Conservation (phyloP, 2,329 filamentous ascomycete species). For the Davidsoniella eucalypti region DNA sequence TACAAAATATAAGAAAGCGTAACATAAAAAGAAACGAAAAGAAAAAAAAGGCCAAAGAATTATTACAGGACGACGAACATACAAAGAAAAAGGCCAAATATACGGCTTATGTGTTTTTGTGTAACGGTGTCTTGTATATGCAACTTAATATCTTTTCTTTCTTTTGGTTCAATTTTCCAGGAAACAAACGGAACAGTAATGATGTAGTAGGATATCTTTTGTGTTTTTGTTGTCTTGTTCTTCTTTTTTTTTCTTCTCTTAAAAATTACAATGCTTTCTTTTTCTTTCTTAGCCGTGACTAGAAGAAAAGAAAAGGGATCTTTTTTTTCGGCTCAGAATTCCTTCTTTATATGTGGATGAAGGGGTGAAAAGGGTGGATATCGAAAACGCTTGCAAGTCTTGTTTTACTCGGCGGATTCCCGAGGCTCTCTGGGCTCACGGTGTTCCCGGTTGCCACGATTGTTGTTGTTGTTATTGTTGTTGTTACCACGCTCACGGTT, state of each 20-base stretch:
- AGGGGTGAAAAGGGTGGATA: too few relatives aligned
- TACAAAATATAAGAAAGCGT: not conserved
- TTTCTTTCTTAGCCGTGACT: conserved; percentile 6
- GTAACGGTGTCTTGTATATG: not conserved
- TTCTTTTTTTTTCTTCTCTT: not conserved
- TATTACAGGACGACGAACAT: not conserved
- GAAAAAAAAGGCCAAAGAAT: not conserved
- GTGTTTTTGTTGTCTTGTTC: not conserved
- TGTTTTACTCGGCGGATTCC: conserved; percentile 21
- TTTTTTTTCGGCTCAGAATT: not conserved
- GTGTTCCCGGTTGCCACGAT: conserved; percentile 25
- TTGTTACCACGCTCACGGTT: conserved; percentile 27
- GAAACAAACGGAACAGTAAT: too few relatives aligned
- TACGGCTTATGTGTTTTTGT: not conserved
- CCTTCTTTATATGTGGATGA: not conserved
- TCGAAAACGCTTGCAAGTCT: not conserved
- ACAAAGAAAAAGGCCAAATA: not conserved
- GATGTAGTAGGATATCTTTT: not conserved
- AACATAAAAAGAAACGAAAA: not conserved
- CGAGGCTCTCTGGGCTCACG: conserved; percentile 12
- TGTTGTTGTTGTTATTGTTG: conserved; percentile 34
- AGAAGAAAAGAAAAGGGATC: not conserved
- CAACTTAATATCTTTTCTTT: not conserved
- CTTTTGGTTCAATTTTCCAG: not conserved
- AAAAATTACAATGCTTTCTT: conserved; percentile 8